Conservation (phyloP, 2,329 filamentous ascomycete genomes). For the Colletotrichum kahawae region DNA sequence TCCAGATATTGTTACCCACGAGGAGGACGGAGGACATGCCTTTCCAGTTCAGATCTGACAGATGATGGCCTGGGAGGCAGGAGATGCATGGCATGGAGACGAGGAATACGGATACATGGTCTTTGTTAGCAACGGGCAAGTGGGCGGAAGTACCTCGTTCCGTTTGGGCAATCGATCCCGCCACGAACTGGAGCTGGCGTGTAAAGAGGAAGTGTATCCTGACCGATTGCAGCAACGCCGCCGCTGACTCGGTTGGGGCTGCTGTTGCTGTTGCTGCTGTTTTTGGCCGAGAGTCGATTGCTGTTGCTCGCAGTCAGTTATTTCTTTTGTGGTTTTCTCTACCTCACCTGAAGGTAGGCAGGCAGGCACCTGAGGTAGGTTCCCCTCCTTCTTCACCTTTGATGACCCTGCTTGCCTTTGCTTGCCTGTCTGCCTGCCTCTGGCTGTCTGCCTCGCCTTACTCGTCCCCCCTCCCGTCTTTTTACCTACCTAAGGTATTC, state of each 20-base stretch:
- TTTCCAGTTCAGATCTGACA: slow-evolving; percentile 14
- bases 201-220: background rate
- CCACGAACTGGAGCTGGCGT: background rate
- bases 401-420: background rate
- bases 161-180: background rate
- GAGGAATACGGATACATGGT: background rate
- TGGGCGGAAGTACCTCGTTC: background rate
- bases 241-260: slow-evolving; percentile 11
- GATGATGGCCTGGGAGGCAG: background rate
- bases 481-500: background rate
- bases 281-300: background rate
- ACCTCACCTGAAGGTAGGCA: background rate
- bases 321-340: background rate
- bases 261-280: background rate
- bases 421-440: background rate
- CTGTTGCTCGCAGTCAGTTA: background rate
- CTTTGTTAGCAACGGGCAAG: background rate
- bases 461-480: background rate
- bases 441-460: background rate
- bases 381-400: background rate
- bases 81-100: background rate
- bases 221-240: slow-evolving; percentile 12
- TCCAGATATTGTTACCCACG: slow-evolving; percentile 15
- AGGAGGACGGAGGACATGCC: slow-evolving; percentile 9
- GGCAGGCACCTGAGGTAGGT: background rate